Evolutionary conservation across 176 grass and related monocot species (phyloP), one percentile per base, ranked within the genome.

Genomic region (Typha latifolia): DNA sequence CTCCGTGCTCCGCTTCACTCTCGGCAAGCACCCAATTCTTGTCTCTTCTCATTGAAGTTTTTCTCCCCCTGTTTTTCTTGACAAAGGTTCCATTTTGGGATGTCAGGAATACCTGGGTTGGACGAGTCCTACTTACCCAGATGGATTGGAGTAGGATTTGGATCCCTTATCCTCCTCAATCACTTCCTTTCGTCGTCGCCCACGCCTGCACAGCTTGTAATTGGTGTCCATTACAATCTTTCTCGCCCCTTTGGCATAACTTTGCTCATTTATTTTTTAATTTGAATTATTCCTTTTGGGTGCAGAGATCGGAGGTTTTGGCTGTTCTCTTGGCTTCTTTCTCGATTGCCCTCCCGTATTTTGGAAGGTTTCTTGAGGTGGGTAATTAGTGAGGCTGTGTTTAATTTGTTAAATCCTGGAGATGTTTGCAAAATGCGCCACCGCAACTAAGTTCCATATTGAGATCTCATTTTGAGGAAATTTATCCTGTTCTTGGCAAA

Each of bases 1-100:
- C 76, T 97, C 94, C 65, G 86, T 97, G 62, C 89, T 97, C 49
- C 89, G 94, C 61, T 97, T 97, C 85, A 92, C 94, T 64, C 86
- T 97, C 71, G 91, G 91, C 81, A 75, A 68, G 47, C 5, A 0
- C 11, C 52, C 16, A 37, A 13, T 34, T 14, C 12, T 26, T 23
- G 31, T 13, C 10, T 61, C 18, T 12, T 32, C 10, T 5, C 23
- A 1, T 65, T 24, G 4, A 51, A 37, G 24, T 26, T 26, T 26
- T 37, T 37, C 7, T 37, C 5, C 4, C 4, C 34, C 4, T 4
- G 5, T 37, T 37, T 37, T 5, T 37, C 34, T 6, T 37, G 34
- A 37, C 34, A 37, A 37, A 37, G 34, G 8, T 43, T 43, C 37
- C 37, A 43, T 9, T 43, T 43, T 43, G n/a, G 12, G n/a, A 49